Evolutionary conservation across 2,329 filamentous ascomycete genomes (phyloP), one percentile per base, ranked within the genome.

Genomic region (Neofusicoccum laricinum): DNA sequence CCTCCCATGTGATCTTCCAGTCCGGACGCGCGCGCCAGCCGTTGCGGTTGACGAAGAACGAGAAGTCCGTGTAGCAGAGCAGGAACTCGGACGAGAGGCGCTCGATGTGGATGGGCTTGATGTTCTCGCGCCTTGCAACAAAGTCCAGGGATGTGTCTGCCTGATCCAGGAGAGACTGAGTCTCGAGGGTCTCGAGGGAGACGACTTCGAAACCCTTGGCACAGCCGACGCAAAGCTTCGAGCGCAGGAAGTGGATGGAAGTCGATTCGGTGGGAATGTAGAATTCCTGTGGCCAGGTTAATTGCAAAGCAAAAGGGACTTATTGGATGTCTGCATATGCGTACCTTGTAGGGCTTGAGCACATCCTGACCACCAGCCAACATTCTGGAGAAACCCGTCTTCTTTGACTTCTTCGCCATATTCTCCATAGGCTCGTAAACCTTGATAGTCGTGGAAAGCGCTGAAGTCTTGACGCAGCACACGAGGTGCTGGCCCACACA

Each of bases 221-320:
- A 75, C 95, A 98, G 50, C 94, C 95, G 66, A 99, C 95, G 76
- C 95, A 99, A 25, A 99, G 86, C 75, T 97, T 99, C 67, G 91
- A 95, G 73, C 95, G 93, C 70, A 99, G 85, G 84, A 98, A 99
- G 79, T 99, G 95, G 45, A 99, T 95, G 43, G 93, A 97, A 4
- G 92, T 94, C n/a, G 94, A 96, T 81, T 99, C 95, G 6, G 93
- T 95, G 0, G 95, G 95, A 66, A 99, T 97, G 79, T 99, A 99
- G 73, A 97, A 98, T 81, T 99, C 95, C 84, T 87, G n/a, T 61
- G 41, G 21, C 7, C 7, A 14, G n/a, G 41, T 62, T 19, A 63
- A 17, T 53, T n/a, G 10, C 30, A 17, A 30, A 21, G 34, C 12
- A 51, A 14, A 36, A 2, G 14, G 41, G 61, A 48, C 14, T 51